A percentile compares a stretch with the other conserved stretches of the same genome.
These are phyloP conservation scores for Arctostaphylos glauca DNA, from an alignment of 148 eudicot genomes.

Conservation along the genomic window DNA sequence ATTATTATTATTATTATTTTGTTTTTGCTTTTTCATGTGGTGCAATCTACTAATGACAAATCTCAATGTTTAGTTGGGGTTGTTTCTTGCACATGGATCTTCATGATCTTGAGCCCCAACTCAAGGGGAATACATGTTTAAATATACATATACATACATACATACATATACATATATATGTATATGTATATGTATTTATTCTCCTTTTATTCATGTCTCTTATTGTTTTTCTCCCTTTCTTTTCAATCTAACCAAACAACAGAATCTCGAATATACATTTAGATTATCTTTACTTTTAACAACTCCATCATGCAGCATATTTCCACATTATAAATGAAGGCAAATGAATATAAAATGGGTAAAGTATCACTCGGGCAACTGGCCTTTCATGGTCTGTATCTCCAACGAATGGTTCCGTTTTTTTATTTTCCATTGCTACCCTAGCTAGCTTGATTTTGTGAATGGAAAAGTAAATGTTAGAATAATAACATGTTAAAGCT, in stretches of 20 bases:
- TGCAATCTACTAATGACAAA: slow-evolving; percentile 18
- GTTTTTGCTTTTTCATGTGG: too few relatives aligned
- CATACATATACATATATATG: too few relatives aligned
- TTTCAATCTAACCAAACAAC: neutral
- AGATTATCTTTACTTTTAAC: neutral
- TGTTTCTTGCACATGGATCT: slow-evolving; percentile 38
- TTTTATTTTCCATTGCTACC: too few relatives aligned
- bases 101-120: slow-evolving; percentile 30
- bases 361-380: too few relatives aligned
- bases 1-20: too few relatives aligned
- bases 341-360: neutral
- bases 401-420: too few relatives aligned
- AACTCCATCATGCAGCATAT: neutral
- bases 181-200: too few relatives aligned
- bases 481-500: too few relatives aligned
- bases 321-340: neutral
- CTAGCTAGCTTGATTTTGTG: too few relatives aligned
- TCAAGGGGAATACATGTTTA: slow-evolving; percentile 2
- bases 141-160: neutral
- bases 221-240: neutral
- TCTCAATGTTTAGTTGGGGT: slow-evolving; percentile 26
- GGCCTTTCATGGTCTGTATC: too few relatives aligned
- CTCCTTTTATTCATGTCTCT: too few relatives aligned
- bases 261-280: neutral
- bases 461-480: too few relatives aligned